Evolutionary conservation across 2,329 filamentous ascomycete genomes (phyloP), one percentile per base, ranked within the genome.

Genomic region (Hymenoscyphus scutula): DNA sequence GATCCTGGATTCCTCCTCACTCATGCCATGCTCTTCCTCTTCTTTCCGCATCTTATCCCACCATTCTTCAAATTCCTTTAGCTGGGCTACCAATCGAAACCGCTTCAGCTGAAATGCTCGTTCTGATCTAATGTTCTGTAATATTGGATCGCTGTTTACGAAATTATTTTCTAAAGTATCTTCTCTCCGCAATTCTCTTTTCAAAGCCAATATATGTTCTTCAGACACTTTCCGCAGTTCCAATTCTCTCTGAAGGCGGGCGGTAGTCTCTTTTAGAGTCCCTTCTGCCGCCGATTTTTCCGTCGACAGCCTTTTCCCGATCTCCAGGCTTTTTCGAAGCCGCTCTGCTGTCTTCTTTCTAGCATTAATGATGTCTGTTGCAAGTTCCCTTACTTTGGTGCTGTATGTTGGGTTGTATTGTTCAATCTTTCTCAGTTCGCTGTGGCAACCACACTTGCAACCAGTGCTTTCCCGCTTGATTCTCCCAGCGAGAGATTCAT

Each of bases 101-200:
- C 58, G 55, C 32, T 54, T 37, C 11, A 48, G 25, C n/a, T 34
- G 30, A 25, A 60, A 60, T 19, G 17, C 51, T 19, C n/a, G 13
- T 30, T 60, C 53, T 29, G 58, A 51, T 55, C 58, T 30, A 55
- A 55, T 54, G 27, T 60, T 54, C 32, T 54, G 32, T n/a, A 25
- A 6, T 23, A 60, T 48, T n/a, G 23, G 23, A 17, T 60, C 51
- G 48, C 51, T 27, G 5, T 45, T 27, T 1, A 25, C 38, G 23
- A 38, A 38, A 5, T 23, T 23, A 15, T 25, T 45, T 34, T 60
- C 51, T 7, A 55, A 11, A 3, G 32, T 34, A 38, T 32, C 34
- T 30, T 41, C 37, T 10, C 27, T 34, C 8, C 34, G 19, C n/a
- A 60, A 25, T 48, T 55, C 58, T 7, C 25, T 3, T 19, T 27